Conservation (phyloP, 2,329 filamentous ascomycete genomes). For the Ophiobolus disseminans region DNA sequence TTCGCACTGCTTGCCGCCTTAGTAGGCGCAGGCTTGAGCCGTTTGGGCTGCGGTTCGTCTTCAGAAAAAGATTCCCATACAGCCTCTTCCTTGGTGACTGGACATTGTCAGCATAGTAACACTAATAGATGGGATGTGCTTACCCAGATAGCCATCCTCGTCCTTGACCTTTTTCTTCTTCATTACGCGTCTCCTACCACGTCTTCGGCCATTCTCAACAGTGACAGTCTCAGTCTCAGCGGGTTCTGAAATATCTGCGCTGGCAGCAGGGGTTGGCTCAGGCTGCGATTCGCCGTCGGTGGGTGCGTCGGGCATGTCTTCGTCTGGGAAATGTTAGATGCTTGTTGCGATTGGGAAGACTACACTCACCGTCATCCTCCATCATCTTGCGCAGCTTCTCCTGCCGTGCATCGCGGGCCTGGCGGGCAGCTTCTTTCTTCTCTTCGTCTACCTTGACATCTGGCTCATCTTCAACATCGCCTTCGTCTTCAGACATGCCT, state of each 20-base stretch:
- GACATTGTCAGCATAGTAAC: conserved; percentile 16
- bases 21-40: conserved; percentile 56
- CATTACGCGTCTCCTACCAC: conserved; percentile 80
- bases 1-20: conserved; percentile 58
- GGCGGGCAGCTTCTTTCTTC: conserved; percentile 46
- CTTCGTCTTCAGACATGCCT: conserved; percentile 58
- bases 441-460: conserved; percentile 40
- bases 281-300: conserved; percentile 49
- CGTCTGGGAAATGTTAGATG: conserved; percentile 50
- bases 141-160: conserved; percentile 88
- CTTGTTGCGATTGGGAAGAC: background rate
- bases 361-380: conserved; percentile 66
- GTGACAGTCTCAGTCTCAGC: conserved; percentile 52
- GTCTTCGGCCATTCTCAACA: conserved; percentile 68
- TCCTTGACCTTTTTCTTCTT: conserved; percentile 88
- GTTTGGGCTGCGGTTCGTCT: conserved; percentile 72
- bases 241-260: conserved; percentile 23
- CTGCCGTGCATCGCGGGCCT: conserved; percentile 67
- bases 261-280: conserved; percentile 35
- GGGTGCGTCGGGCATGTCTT: conserved; percentile 65
- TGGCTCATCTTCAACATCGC: conserved; percentile 38
- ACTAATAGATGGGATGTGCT: conserved; percentile 37
- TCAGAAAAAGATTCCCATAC: conserved; percentile 95
- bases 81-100: conserved; percentile 84
- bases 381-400: conserved; percentile 76